Conservation (phyloP, 139 green algal species). For the Klebsormidium nitens region DNA sequence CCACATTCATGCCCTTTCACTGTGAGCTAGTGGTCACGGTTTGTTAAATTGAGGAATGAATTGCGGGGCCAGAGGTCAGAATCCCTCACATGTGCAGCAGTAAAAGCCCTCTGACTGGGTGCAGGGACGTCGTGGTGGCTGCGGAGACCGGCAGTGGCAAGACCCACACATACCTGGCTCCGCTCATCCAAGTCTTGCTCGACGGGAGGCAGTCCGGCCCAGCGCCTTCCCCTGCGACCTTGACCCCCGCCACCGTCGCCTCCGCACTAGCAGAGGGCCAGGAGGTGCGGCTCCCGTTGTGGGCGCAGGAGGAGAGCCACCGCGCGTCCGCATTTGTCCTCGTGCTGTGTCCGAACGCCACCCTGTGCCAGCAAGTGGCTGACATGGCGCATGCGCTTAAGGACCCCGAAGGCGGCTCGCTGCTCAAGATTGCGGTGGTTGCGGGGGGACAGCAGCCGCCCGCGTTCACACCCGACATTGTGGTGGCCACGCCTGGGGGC, state of each 20-base stretch:
- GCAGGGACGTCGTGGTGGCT: slow-evolving; percentile 70
- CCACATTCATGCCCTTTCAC: too few species aligned
- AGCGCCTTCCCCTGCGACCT: too few species aligned
- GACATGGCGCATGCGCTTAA: slow-evolving; percentile 4
- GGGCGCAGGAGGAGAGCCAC: background rate
- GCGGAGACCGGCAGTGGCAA: slow-evolving; percentile 97
- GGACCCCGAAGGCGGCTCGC: background rate
- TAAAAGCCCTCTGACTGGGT: too few species aligned
- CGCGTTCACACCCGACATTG: slow-evolving; percentile 21
- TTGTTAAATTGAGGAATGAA: too few species aligned
- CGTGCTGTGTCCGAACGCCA: slow-evolving; percentile 44
- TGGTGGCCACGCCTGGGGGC: slow-evolving; percentile 30
- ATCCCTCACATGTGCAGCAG: too few species aligned
- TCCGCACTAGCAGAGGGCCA: background rate
- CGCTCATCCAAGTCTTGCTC: slow-evolving; percentile 49
- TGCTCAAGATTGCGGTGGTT: background rate
- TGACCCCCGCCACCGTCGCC: background rate
- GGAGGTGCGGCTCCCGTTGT: background rate
- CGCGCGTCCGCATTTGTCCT: slow-evolving; percentile 22
- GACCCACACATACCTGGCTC: slow-evolving; percentile 85
- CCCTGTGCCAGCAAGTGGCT: slow-evolving; percentile 39
- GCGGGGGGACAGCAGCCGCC: slow-evolving; percentile 16
- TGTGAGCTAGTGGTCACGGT: too few species aligned
- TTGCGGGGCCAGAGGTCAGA: too few species aligned
- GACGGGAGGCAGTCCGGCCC: too few species aligned